Evolutionary conservation across 1,284 basidiomycete species (phyloP).

Genomic region (Cryptococcus neoformans): DNA sequence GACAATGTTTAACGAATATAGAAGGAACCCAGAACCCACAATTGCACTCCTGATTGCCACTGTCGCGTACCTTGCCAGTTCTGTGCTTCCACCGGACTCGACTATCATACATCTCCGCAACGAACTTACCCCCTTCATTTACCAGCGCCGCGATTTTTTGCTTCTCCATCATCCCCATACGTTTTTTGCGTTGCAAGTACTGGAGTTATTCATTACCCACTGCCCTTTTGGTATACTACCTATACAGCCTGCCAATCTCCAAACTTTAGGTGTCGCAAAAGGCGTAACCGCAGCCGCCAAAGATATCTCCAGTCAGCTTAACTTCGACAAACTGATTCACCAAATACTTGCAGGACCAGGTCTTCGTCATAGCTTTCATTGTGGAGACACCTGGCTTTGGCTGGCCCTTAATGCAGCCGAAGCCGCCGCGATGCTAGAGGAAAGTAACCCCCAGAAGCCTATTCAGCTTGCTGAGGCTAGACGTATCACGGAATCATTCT

Average conservation of each 20-base stretch:
- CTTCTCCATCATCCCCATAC: conserved; percentile 27
- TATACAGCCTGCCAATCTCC: conserved; percentile 25
- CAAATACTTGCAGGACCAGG: conserved; percentile 7
- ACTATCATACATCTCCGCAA: conserved; percentile 15
- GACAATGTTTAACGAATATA: conserved; percentile 19
- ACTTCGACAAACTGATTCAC: conserved; percentile 22
- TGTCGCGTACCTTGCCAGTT: conserved; percentile 28
- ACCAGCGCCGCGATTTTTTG: conserved; percentile 22
- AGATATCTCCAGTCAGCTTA: conserved; percentile 18
- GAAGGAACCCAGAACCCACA: conserved; percentile 3
- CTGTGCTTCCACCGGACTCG: conserved; percentile 18
- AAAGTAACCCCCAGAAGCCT: conserved; percentile 17
- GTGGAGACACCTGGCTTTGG: conserved; percentile 36
- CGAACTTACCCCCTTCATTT: conserved; percentile 19
- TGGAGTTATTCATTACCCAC: conserved; percentile 35
- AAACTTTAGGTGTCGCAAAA: conserved; percentile 16
- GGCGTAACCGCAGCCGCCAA: conserved; percentile 19
- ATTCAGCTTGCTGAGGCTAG: conserved; percentile 15
- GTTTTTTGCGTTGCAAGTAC: conserved; percentile 27
- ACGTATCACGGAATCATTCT: conserved; percentile 15
- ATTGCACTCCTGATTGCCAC: conserved; percentile 26
- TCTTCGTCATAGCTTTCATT: conserved; percentile 8
- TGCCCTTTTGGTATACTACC: conserved; percentile 39
- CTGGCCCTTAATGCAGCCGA: conserved; percentile 23
- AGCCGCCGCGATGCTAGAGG: conserved; percentile 26